These are phyloP conservation scores for Chalciporus sp. DNA, from an alignment of 1,284 basidiomycete species.

Conservation along the genomic window DNA sequence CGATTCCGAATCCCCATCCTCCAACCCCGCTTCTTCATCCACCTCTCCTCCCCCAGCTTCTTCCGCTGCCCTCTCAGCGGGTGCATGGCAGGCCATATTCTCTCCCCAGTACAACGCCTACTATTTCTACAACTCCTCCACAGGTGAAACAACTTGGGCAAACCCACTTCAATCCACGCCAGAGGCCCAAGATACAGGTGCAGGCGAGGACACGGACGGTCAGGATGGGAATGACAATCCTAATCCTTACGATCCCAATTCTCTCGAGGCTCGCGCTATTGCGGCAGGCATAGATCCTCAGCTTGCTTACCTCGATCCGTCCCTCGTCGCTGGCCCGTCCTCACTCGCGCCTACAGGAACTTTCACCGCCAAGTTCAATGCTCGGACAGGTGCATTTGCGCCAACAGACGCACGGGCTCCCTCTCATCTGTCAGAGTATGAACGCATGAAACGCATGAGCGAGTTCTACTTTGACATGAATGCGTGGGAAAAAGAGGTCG, in stretches of 20 bases:
- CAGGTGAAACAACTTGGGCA: conserved; percentile 85
- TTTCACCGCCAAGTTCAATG: conserved; percentile 80
- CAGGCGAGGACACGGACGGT: conserved; percentile 1
- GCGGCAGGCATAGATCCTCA: conserved; percentile 85
- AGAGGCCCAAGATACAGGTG: conserved; percentile 1
- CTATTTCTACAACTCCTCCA: conserved; percentile 85
- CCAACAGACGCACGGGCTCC: conserved; percentile 68
- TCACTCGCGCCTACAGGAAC: conserved; percentile 45
- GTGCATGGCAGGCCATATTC: conserved; percentile 85
- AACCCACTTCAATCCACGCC: conserved; percentile 67
- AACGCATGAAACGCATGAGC: conserved; percentile 84
- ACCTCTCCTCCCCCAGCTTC: conserved; percentile 15
- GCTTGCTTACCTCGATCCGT: conserved; percentile 80
- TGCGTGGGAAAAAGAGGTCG: conserved; percentile 78
- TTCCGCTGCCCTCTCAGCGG: conserved; percentile 28
- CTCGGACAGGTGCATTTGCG: conserved; percentile 81
- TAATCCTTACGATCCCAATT: conserved; percentile 36
- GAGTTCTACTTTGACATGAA: conserved; percentile 87
- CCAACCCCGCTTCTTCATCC: conserved; percentile 11
- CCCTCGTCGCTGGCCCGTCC: conserved; percentile 48
- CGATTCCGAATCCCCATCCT: conserved; percentile 1
- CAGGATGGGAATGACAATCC: conserved; percentile 4
- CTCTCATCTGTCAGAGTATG: conserved; percentile 79
- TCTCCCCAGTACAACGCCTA: conserved; percentile 81
- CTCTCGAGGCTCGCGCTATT: conserved; percentile 63